phyloP scores from a whole-genome alignment of 2,329 filamentous ascomycete species.

The Epichloe sp. region DNA sequence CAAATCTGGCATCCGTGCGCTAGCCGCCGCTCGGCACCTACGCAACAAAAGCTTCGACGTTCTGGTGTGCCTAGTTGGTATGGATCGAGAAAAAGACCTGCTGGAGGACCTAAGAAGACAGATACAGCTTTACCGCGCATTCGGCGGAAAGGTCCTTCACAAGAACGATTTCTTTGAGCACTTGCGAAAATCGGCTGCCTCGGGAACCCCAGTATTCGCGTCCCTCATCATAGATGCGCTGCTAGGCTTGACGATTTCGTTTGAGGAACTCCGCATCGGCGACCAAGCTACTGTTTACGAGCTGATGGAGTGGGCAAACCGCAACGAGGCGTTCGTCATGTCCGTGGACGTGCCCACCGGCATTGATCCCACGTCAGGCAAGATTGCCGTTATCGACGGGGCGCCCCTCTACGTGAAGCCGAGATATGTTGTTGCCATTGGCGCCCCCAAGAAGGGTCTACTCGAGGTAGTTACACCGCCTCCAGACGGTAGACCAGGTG shows the following conservation, averaged over 20 bases:
- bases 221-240: conserved; percentile 82
- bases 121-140: conserved; percentile 68
- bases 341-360: conserved; percentile 88
- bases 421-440: conserved; percentile 72
- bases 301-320: conserved; percentile 87
- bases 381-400: conserved; percentile 55
- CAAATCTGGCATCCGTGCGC: conserved; percentile 69
- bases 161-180: conserved; percentile 51
- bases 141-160: conserved; percentile 59
- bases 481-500: conserved; percentile 24
- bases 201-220: conserved; percentile 38
- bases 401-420: conserved; percentile 68
- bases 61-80: conserved; percentile 70
- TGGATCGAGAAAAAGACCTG: conserved; percentile 70
- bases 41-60: conserved; percentile 72
- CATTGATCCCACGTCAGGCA: conserved; percentile 65
- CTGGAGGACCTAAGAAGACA: conserved; percentile 72
- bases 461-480: conserved; percentile 57
- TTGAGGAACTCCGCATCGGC: conserved; percentile 73
- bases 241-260: conserved; percentile 73
- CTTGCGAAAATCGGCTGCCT: conserved; percentile 32
- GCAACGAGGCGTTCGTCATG: conserved; percentile 68
- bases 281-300: conserved; percentile 78
- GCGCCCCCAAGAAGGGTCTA: conserved; percentile 74
- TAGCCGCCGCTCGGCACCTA: conserved; percentile 77